Base-by-base conservation (phyloP, 2,329 filamentous ascomycete species). In the Ceratocystis eucalypticola region DNA sequence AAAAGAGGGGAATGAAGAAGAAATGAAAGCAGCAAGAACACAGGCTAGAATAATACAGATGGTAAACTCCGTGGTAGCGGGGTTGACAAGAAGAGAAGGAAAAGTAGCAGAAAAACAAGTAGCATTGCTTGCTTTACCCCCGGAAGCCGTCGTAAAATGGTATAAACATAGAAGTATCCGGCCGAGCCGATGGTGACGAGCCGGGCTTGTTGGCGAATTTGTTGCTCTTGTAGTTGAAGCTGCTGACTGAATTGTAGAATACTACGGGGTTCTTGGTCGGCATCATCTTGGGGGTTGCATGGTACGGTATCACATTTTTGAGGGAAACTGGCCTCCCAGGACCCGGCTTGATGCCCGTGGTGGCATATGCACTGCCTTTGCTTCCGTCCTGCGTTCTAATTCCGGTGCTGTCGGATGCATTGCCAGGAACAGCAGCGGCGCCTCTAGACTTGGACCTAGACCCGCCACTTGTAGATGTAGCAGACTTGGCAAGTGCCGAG, bases 231-330 rank as follows among this genome's bases (percentile, higher is more conserved):
- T 37, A 17, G n/a, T n/a, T 59, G 17, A 59, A 33, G 28, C 15
- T 30, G 20, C 15, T 59, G 15, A 59, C 55, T n/a, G 55, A 25
- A 1, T 37, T 30, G 33, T 37, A 30, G 55, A 59, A 37, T 30
- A 59, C 55, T n/a, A 59, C 10, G 3, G 55, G 55, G 15, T 37
- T 59, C 4, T 30, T 28, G 15, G 55, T 59, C 17, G 55, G 74
- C 37, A 74, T 69, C 22, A 75, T 70, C 41, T 74, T 68, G 3
- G 75, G 71, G 10, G 75, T 70, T 2, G 75, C 72, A 28, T 71
- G 70, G 67, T 77, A 78, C n/a, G 76, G 76, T n/a, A 76, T 70
- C 20, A 75, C 71, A 41, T 69, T 70, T 65, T 73, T 72, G 44
- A 74, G 66, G 5, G 72, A 68, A 46, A 69, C 65, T 5, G 69